A percentile compares a stretch with the other conserved stretches of the same genome.
Conservation (phyloP, 192 early-diverging fungal genomes). For the Oehlia diaphana region DNA sequence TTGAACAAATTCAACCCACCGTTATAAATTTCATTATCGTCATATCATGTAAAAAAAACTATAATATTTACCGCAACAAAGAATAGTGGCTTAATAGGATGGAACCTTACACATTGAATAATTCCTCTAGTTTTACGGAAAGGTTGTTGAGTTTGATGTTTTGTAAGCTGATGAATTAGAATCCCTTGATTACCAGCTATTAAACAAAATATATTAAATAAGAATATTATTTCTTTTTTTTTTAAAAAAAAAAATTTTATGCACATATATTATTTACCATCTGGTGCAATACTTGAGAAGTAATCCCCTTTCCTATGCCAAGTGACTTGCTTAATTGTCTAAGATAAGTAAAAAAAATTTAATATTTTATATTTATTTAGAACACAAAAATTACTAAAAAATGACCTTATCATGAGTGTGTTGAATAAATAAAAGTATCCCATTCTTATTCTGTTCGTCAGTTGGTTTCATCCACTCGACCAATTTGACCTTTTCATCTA, state of each 20-base stretch:
- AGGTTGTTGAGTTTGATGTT: constrained; percentile 85
- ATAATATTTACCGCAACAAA: constrained; percentile 73
- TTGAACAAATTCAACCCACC: too few species aligned
- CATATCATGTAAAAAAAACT: neutral
- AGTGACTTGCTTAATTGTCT: constrained; percentile 73
- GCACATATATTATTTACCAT: constrained; percentile 49
- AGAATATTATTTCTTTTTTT: neutral
- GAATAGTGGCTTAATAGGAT: constrained; percentile 89
- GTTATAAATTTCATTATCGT: neutral
- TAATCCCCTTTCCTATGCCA: constrained; percentile 99
- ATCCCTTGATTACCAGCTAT: constrained; percentile 64
- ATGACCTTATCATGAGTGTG: constrained; percentile 40
- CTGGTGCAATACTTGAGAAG: constrained; percentile 81
- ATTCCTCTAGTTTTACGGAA: constrained; percentile 89
- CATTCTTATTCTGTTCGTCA: constrained; percentile 48
- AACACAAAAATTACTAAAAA: neutral
- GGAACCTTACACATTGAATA: constrained; percentile 89
- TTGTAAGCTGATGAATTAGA: constrained; percentile 89
- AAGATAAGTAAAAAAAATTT: neutral
- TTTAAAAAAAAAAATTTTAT: neutral
- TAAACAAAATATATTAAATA: neutral
- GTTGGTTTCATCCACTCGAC: constrained; percentile 56
- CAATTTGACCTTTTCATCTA: constrained; percentile 31
- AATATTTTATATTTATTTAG: neutral
- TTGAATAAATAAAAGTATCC: constrained; percentile 47